Evolutionary conservation across 371 early-diverging fungal genomes (phyloP).

Genomic region (Phascolomyces articulosus): DNA sequence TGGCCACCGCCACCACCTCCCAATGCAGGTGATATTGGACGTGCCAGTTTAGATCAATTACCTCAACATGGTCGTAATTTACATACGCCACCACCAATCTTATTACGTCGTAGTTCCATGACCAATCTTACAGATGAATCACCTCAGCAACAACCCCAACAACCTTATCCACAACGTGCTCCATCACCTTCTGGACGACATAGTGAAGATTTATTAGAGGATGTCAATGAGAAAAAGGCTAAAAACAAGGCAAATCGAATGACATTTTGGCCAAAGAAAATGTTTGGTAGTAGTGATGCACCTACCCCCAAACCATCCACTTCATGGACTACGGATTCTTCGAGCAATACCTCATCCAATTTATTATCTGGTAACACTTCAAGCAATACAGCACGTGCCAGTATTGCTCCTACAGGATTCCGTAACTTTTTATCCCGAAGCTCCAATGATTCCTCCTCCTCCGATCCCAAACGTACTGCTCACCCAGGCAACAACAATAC

Average conservation of each 20-base stretch:
- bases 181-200: slow-evolving; percentile 10
- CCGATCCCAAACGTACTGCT: neutral
- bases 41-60: slow-evolving; percentile 12
- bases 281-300: slow-evolving; percentile 34
- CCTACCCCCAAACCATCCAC: slow-evolving; percentile 7
- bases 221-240: slow-evolving; percentile 35
- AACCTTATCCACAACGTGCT: slow-evolving; percentile 4
- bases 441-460: slow-evolving; percentile 16
- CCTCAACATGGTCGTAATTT: slow-evolving; percentile 14
- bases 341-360: neutral
- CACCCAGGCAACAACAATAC: neutral
- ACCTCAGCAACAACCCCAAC: slow-evolving; percentile 6
- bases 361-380: neutral
- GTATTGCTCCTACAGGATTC: slow-evolving; percentile 17
- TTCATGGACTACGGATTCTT: neutral
- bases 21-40: neutral
- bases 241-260: slow-evolving; percentile 51
- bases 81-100: slow-evolving; percentile 31
- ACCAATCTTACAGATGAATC: slow-evolving; percentile 28
- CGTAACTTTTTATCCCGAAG: slow-evolving; percentile 29
- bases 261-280: slow-evolving; percentile 56
- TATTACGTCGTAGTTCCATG: slow-evolving; percentile 44
- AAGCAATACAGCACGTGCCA: slow-evolving; percentile 4
- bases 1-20: neutral
- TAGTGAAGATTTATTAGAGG: slow-evolving; percentile 18